Evolutionary conservation across 139 green algal genomes (phyloP).

Genomic region (Pleodorina starrii): DNA sequence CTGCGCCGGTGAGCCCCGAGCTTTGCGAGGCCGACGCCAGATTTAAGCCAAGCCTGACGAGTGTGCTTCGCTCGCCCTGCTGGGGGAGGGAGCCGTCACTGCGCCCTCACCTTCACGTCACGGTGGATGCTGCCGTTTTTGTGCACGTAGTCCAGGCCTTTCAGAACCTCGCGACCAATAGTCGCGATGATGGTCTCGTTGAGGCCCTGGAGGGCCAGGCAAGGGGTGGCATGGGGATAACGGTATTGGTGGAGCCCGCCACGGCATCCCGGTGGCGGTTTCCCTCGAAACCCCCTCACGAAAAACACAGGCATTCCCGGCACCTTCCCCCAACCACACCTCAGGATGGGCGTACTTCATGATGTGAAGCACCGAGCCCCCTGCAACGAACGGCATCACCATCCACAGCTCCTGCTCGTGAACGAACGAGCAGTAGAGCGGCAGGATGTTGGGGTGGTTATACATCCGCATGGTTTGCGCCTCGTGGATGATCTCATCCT

Average conservation of each 20-base stretch:
- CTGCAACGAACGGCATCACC: constrained; percentile 91
- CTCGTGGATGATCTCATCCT: constrained; percentile 97
- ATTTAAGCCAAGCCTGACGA: no score
- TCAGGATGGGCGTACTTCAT: constrained; percentile 92
- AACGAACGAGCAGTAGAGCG: constrained; percentile 94
- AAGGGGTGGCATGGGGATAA: background rate
- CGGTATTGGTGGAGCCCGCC: background rate
- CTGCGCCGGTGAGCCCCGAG: background rate
- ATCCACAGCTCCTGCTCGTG: constrained; percentile 94
- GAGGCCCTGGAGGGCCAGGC: constrained; percentile 78
- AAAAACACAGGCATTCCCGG: background rate
- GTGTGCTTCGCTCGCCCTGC: no score
- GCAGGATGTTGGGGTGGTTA: constrained; percentile 96
- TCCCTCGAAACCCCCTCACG: background rate
- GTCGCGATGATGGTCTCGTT: constrained; percentile 94
- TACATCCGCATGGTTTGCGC: constrained; percentile 95
- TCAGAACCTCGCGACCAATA: constrained; percentile 95
- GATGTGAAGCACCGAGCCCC: constrained; percentile 88
- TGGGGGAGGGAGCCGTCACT: no score
- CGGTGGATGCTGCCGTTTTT: constrained; percentile 95
- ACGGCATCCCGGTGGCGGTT: background rate
- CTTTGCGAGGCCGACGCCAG: no score
- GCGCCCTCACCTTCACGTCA: constrained; percentile 92
- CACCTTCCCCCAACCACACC: constrained; percentile 46
- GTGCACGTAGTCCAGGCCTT: constrained; percentile 97